Evolutionary conservation across 1,139 yeast genomes (phyloP), one percentile per base, ranked within the genome.

Genomic region (Kluyveromyces sp.): DNA sequence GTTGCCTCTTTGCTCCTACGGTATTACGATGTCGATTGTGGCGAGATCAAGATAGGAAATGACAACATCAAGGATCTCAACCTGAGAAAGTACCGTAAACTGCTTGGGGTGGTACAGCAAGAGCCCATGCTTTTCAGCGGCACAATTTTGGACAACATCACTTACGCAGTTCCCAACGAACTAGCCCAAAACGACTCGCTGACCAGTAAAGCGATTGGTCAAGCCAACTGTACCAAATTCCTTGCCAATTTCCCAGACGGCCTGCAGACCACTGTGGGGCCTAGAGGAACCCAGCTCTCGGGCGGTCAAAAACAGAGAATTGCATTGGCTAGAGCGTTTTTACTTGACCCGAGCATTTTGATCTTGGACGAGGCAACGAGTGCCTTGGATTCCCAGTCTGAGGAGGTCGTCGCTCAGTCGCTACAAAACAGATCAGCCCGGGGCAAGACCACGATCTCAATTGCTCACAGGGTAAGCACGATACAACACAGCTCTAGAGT

Each of bases 291-390:
- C 0, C 94, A 87, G 56, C 68, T 89, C 40, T 58, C 70, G 0
- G 96, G 96, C 32, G 96, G 96, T 4, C 96, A 87, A 60, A 85
- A 85, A 61, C 96, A 87, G 65, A 73, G 96, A 57, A 77, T 87
- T 39, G 95, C 96, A 3, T 75, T 87, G 50, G 95, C 96, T 0
- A 69, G 96, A 49, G 89, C 95, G 2, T 77, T 47, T 47, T 73
- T 84, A 47, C 74, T 83, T 50, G 69, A 77, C 44, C 92, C 94
- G 1, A 69, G 80, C 2, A 70, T 84, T 31, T 65, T 84, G 48
- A 76, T 84, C 33, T 66, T 83, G 45, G 94, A 83, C 56, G 94
- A 83, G 60, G 89, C 92, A 9, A 83, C 94, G 0, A 79, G 87
- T 25, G 92, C 92, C 0, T 66, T 83, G 43, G 94, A 83, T 59